Conservation (phyloP, 1,139 yeast genomes). For the Yarrowia galli region DNA sequence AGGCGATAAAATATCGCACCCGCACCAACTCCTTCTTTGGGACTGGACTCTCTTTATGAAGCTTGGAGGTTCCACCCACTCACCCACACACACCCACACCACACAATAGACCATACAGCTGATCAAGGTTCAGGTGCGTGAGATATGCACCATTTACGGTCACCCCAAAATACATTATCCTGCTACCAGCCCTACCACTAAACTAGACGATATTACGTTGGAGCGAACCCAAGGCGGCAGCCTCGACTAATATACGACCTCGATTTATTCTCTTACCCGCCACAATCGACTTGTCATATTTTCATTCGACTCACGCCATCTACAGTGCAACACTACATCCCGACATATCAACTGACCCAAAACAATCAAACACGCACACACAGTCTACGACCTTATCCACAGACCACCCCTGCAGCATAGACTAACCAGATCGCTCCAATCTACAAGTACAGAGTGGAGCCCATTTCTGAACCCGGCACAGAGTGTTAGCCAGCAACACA, state of each 20-base stretch:
- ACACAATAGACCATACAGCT: not conserved
- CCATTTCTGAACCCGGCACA: not conserved
- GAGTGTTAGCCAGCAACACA: not conserved
- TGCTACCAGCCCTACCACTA: slow-evolving; percentile 21
- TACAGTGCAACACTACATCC: not conserved
- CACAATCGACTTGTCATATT: not conserved
- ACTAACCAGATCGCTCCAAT: slow-evolving; percentile 13
- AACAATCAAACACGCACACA: slow-evolving; percentile 1
- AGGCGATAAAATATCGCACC: not conserved
- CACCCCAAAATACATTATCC: slow-evolving; percentile 29
- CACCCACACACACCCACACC: no score
- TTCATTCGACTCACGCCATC: not conserved
- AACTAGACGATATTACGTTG: slow-evolving; percentile 19
- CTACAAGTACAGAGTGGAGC: slow-evolving; percentile 8
- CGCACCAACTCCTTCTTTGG: slow-evolving; percentile 3
- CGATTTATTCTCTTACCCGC: not conserved
- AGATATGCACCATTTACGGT: slow-evolving; percentile 15
- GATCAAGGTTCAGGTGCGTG: slow-evolving; percentile 29
- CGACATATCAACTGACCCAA: slow-evolving; percentile 5
- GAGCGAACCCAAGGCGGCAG: not conserved
- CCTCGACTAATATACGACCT: no score
- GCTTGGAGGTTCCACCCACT: not conserved
- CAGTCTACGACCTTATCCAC: not conserved
- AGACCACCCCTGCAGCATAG: slow-evolving; percentile 19
- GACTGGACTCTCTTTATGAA: not conserved